Conservation (phyloP, 176 grass and related monocot genomes). For the Poa pratensis region DNA sequence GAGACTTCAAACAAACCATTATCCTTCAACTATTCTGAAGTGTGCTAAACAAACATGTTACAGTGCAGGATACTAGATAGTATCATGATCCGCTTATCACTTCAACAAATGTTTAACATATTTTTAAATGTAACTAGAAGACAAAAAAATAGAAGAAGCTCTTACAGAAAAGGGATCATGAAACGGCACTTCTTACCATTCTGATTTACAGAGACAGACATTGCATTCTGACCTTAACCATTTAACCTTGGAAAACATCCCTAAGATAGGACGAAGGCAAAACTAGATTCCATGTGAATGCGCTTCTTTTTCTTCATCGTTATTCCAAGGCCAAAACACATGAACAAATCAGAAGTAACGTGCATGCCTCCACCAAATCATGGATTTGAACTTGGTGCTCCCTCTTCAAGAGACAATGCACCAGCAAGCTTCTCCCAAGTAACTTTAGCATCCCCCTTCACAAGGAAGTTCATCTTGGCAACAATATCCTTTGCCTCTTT, state of each 20-base stretch:
- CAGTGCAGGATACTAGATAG: slow-evolving; percentile 20
- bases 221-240: slow-evolving; percentile 45
- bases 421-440: slow-evolving; percentile 73
- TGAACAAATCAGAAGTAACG: slow-evolving; percentile 22
- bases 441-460: slow-evolving; percentile 69
- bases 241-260: slow-evolving; percentile 33
- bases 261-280: slow-evolving; percentile 33
- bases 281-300: slow-evolving; percentile 21
- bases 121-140: slow-evolving; percentile 42
- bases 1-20: slow-evolving; percentile 15
- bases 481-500: slow-evolving; percentile 65
- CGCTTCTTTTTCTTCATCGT: slow-evolving; percentile 24
- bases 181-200: slow-evolving; percentile 43
- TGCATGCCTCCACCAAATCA: slow-evolving; percentile 47
- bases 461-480: slow-evolving; percentile 63
- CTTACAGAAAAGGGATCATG: slow-evolving; percentile 22
- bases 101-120: slow-evolving; percentile 39
- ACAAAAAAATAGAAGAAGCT: slow-evolving; percentile 37
- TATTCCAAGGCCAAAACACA: slow-evolving; percentile 33
- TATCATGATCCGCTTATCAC: slow-evolving; percentile 28
- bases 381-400: slow-evolving; percentile 34
- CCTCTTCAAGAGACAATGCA: slow-evolving; percentile 60
- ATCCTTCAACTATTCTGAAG: slow-evolving; percentile 29
- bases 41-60: slow-evolving; percentile 30
- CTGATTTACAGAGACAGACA: slow-evolving; percentile 28